phyloP scores from a whole-genome alignment of 768 basidiomycete genomes.

The Auriscalpium orientale region DNA sequence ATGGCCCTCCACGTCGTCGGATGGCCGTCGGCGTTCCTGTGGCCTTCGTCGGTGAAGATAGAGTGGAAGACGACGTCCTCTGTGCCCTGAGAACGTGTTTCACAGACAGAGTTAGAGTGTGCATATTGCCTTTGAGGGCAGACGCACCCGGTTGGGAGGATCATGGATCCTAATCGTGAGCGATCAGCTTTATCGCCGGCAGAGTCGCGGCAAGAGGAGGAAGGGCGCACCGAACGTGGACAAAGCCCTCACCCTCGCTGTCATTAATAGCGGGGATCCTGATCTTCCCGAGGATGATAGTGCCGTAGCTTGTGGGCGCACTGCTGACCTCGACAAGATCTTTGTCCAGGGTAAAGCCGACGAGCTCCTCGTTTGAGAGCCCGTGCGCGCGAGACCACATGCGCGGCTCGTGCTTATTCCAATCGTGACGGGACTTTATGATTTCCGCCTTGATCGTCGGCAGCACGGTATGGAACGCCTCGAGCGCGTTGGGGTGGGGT shows the following conservation, averaged over 20 bases:
- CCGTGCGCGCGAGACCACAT: conserved; percentile 61
- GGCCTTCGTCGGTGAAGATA: conserved; percentile 40
- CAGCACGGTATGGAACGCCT: conserved; percentile 54
- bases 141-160: conserved; percentile 58
- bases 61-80: conserved; percentile 69
- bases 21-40: conserved; percentile 23
- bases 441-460: conserved; percentile 58
- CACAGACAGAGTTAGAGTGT: neutral
- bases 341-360: conserved; percentile 38
- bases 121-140: neutral
- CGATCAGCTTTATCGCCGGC: neutral
- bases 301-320: conserved; percentile 57
- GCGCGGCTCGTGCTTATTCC: conserved; percentile 64
- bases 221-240: conserved; percentile 58
- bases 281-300: conserved; percentile 71
- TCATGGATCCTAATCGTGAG: conserved; percentile 53
- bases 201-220: neutral
- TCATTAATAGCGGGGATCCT: conserved; percentile 61
- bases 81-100: conserved; percentile 47
- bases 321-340: conserved; percentile 43
- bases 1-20: conserved; percentile 59
- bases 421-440: conserved; percentile 54
- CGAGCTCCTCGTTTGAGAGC: conserved; percentile 46
- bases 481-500: conserved; percentile 53
- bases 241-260: conserved; percentile 51